Evolutionary conservation across 768 basidiomycete species (phyloP), one percentile per base, ranked within the genome.

Genomic region (Kwoniella europaea): DNA sequence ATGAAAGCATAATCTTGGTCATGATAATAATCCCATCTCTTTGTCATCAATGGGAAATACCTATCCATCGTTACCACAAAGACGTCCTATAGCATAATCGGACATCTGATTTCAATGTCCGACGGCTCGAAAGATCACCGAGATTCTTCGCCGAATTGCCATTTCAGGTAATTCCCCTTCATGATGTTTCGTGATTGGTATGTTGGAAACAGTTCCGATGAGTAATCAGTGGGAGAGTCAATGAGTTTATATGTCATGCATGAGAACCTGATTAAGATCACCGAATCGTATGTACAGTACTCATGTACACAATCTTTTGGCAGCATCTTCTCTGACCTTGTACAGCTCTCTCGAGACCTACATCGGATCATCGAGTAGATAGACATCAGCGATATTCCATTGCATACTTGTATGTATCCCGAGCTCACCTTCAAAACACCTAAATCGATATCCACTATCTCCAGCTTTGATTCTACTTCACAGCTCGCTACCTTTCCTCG

Each of bases 401-500:
- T 65, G 46, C 46, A 2, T 18, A 29, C 15, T 6, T n/a, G 54
- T n/a, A 35, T 22, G 15, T 2, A n/a, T 24, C 18, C 10, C 15
- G 10, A 5, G 71, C 76, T 58, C 57, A 77, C 78, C 66, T 76
- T 71, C 2, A 82, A 53, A 13, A 82, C 68, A 18, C 46, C 54
- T 69, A 80, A 41, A 71, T 82, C 80, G 12, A 82, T 52, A 9
- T 80, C 77, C n/a, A 77, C 67, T 3, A 77, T 27, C 50, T 68
- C 57, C 16, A 79, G 16, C 4, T 67, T 67, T 0, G 41, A 62
- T n/a, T 57, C 60, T 18, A 62, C 64, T 1, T 57, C 65, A 15
- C 67, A 71, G 15, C 69, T 41, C 0, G 63, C 74, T 0, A 82
- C 29, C 22, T 70, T 66, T 3, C 81, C 81, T 52, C 71, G 66